Evolutionary conservation across 1,284 basidiomycete genomes (phyloP).

Genomic region (Trametes sp.): DNA sequence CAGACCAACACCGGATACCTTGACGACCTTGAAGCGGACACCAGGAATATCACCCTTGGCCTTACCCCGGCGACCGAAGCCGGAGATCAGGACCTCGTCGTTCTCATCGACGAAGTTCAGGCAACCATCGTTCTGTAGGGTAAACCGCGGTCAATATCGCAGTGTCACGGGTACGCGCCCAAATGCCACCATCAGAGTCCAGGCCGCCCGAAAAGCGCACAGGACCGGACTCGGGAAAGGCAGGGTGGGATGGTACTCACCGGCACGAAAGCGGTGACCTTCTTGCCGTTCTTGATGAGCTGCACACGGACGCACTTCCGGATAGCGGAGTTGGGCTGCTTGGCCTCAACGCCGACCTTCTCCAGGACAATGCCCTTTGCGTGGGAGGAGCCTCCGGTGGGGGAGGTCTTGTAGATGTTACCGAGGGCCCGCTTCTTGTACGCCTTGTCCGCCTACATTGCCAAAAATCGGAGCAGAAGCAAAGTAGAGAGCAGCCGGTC

Average conservation of each 20-base stretch:
- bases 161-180: constrained; percentile 10
- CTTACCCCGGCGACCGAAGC: constrained; percentile 99
- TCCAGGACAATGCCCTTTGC: constrained; percentile 99
- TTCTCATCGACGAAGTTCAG: constrained; percentile 99
- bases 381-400: constrained; percentile 99
- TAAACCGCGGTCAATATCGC: constrained; percentile 22
- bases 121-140: constrained; percentile 93
- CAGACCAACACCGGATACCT: constrained; percentile 99
- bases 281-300: constrained; percentile 99
- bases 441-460: constrained; percentile 89
- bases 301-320: constrained; percentile 99
- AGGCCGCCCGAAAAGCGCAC: constrained; percentile 20
- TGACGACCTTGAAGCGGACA: constrained; percentile 99
- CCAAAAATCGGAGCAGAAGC: not conserved
- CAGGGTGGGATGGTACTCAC: constrained; percentile 40
- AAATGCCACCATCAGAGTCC: constrained; percentile 24
- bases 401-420: constrained; percentile 99
- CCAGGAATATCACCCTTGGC: constrained; percentile 98
- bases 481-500: constrained; percentile 1
- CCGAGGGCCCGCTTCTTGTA: constrained; percentile 99
- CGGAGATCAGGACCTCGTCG: constrained; percentile 99
- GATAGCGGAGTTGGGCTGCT: constrained; percentile 99
- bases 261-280: constrained; percentile 91
- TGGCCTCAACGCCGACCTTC: constrained; percentile 95
- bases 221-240: constrained; percentile 9